Conservation (phyloP, 257 asterid species). For the Plantago major region DNA sequence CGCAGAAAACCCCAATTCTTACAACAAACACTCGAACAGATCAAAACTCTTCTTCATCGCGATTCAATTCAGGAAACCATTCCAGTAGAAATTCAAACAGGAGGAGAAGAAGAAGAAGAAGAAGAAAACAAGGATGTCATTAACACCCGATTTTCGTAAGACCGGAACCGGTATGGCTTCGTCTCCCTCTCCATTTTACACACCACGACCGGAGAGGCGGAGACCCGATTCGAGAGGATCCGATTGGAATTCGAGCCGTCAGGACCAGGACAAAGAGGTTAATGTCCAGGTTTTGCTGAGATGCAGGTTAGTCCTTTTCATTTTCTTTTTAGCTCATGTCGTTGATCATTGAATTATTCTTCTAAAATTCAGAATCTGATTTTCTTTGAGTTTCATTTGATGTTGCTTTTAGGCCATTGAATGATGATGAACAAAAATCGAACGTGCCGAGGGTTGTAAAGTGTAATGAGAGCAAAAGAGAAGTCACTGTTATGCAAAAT, state of each 20-base stretch:
- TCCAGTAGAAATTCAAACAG: background rate
- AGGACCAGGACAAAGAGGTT: constrained; percentile 64
- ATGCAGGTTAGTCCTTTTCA: constrained; percentile 53
- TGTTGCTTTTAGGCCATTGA: constrained; percentile 49
- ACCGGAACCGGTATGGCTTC: constrained; percentile 51
- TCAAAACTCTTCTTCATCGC: constrained; percentile 6
- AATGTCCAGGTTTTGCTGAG: constrained; percentile 82
- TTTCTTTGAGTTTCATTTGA: constrained; percentile 4
- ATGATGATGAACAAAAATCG: constrained; percentile 54
- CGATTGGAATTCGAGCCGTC: constrained; percentile 44
- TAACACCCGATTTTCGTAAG: constrained; percentile 66
- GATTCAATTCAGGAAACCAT: background rate
- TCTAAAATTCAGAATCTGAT: background rate
- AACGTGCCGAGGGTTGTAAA: constrained; percentile 53
- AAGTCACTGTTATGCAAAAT: constrained; percentile 57
- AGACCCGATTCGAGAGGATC: constrained; percentile 54
- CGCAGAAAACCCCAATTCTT: constrained; percentile 6
- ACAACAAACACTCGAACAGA: constrained; percentile 4
- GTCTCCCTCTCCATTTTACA: constrained; percentile 69
- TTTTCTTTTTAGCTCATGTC: background rate
- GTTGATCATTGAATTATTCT: background rate
- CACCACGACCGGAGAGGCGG: constrained; percentile 76
- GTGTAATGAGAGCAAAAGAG: constrained; percentile 68
- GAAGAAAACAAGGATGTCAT: constrained; percentile 30
- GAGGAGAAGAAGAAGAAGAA: background rate